Evolutionary conservation across 2,329 filamentous ascomycete species (phyloP), one percentile per base, ranked within the genome.

Genomic region (Coniochaeta prunicola): DNA sequence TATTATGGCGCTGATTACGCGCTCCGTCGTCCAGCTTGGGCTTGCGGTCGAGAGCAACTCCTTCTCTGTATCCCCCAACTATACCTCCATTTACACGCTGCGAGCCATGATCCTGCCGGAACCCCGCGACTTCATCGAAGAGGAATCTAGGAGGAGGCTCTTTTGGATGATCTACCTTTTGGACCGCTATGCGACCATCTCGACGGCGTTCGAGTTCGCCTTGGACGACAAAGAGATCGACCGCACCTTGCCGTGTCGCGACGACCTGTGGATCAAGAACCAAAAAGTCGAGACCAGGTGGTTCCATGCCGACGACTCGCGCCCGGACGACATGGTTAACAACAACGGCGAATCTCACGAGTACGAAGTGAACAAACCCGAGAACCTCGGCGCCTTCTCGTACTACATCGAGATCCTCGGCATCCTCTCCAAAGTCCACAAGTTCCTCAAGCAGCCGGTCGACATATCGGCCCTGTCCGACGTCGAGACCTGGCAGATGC

Each of bases 81-180:
- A 89, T 69, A 86, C 88, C 1, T 96, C 92, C 0, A 96, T 96
- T 53, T 96, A 96, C 69, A 96, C 92, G 0, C 77, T 96, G 50
- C 82, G 92, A 58, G 91, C 92, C 17, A 92, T 92, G 77, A 87
- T 93, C 2, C 77, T 96, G 0, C 89, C 91, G 0, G 91, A 96
- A 61, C 83, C 92, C 0, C 86, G 85, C 56, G 89, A 91, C 61
- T 96, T 92, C 72, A 88, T 96, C 59, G 92, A 96, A 69, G 92
- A 96, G 61, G 92, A 97, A 71, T 89, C 90, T 45, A 80, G 92
- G 30, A 82, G 92, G 30, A 81, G 92, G 28, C 77, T 96, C 1
- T 96, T 97, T 71, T 97, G 92, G 92, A 93, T 96, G 86, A 87
- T 96, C 12, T 97, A 96, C 68, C 76, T 96, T 13, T 80, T 97